Conservation (phyloP, 163 green algal species). For the Scenedesmus sp. region DNA sequence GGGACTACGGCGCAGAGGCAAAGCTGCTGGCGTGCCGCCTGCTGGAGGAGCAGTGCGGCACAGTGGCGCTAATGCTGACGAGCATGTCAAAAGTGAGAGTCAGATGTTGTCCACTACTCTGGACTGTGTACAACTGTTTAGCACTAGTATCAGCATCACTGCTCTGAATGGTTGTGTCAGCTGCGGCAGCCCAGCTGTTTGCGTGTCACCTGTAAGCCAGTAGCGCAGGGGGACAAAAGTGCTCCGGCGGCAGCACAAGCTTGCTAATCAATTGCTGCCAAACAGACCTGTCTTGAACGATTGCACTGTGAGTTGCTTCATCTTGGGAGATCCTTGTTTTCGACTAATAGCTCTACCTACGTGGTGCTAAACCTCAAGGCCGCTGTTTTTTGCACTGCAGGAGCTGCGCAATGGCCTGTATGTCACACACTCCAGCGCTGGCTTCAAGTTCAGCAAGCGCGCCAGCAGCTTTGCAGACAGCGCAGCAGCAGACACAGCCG, state of each 20-base stretch:
- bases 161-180: no score
- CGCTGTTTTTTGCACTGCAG: not conserved
- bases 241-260: no score
- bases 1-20: slow-evolving; percentile 31
- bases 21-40: slow-evolving; percentile 27
- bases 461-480: not conserved
- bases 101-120: not conserved
- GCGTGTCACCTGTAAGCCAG: no score
- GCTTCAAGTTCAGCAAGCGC: slow-evolving; percentile 7
- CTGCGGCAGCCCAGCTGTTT: not conserved
- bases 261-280: no score
- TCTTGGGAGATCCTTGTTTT: not conserved
- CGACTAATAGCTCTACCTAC: not conserved
- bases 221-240: no score
- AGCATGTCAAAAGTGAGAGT: not conserved
- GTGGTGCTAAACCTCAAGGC: not conserved
- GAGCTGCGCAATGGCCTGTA: slow-evolving; percentile 21
- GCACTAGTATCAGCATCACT: no score
- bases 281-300: no score
- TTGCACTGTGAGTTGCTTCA: no score
- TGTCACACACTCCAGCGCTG: not conserved
- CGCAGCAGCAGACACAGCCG: slow-evolving; percentile 13
- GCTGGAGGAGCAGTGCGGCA: slow-evolving; percentile 45
- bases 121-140: no score
- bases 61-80: slow-evolving; percentile 28